Base-by-base conservation (phyloP, 1,284 basidiomycete genomes). In the Afroboletus lepidellus region DNA sequence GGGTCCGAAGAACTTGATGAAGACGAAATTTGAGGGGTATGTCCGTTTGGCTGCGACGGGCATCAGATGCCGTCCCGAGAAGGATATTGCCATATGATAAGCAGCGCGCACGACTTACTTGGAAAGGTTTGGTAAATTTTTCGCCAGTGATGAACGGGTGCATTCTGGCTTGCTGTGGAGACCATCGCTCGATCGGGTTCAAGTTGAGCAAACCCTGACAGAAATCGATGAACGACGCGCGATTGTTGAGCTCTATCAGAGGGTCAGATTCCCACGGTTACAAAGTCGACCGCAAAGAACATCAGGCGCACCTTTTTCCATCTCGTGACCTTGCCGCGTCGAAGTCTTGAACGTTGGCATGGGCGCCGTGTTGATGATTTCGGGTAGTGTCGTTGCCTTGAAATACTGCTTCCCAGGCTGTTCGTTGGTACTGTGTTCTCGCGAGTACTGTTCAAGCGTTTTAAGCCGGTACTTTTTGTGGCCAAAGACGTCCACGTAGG, bases 131-230 rank as follows among this genome's bases (percentile, higher is more conserved):
- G 11, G 83, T 85, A 67, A 87, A 97, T 70, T 94, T 94, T 73
- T 98, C 96, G 51, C 96, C 95, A 11, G 94, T 97, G 63, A 99
- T 98, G 73, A 99, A 99, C 4, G 96, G 96, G 72, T 99, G 97
- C 67, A 92, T 77, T 53, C 90, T 82, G 34, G 96, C 96, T 73
- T 99, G 95, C 67, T 98, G 94, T 25, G 97, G 96, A 9, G 95
- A 91, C 97, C 96, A 99, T 54, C 96, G 80, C 62, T 93, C 89
- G 54, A 95, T 85, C 16, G 97, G 96, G 66, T 99, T 94, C 74
- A 98, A 77, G 69, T 97, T 90, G 53, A 99, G 77, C 36, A 99
- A 76, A 18, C 96, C 96, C 66, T 93, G 86, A 56, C 96, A 96
- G 74, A 99, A 99, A 74, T 99, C 95, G 72, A 98, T 93, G 72